Evolutionary conservation across 257 asterid species (phyloP), one percentile per base, ranked within the genome.

Genomic region (Solanum virginianum): DNA sequence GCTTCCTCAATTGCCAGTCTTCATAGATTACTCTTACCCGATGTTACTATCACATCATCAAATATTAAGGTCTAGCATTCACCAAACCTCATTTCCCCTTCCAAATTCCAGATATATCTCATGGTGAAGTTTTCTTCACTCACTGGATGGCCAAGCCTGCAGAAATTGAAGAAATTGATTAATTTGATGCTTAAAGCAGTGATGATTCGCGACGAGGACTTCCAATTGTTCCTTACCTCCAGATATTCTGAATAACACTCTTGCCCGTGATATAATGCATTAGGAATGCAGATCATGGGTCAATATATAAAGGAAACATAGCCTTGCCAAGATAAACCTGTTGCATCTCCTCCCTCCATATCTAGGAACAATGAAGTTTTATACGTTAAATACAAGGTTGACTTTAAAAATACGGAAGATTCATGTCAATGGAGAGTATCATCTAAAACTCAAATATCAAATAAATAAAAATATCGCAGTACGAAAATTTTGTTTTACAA

Each of bases 341-440:
- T 51, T 92, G 95, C 97, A 96, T 93, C 90, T 96, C 98, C 90
- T 96, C 99, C 88, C 90, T 91, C 98, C 99, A 95, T 54, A 95
- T 95, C 99, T 96, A 79, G 84, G 83, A 90, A 85, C 53, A 70
- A 47, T n/a, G 2, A 79, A 53, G 45, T 53, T 62, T 14, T 20
- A 24, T 47, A 53, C 43, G 69, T 65, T 56, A 83, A 6, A 45
- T 29, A 69, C 65, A 79, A 11, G 65, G 47, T 26, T 5, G 43
- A 79, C 49, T 9, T 51, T 77, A 4, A 77, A 51, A 74, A 10
- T 36, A 16, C 17, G 4, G 2, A 75, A 53, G 65, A 79, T 53
- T 53, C 26, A 29, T 53, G 26, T 26, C 82, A 79, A 12, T 1
- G 15, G 80, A 20, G 26, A 72, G 55, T 18, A 70, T 72, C 41